A percentile compares a stretch with the other conserved stretches of the same genome.
Evolutionary conservation across 1,284 basidiomycete species (phyloP).

Genomic region (Cutaneotrichosporon daszewskae): DNA sequence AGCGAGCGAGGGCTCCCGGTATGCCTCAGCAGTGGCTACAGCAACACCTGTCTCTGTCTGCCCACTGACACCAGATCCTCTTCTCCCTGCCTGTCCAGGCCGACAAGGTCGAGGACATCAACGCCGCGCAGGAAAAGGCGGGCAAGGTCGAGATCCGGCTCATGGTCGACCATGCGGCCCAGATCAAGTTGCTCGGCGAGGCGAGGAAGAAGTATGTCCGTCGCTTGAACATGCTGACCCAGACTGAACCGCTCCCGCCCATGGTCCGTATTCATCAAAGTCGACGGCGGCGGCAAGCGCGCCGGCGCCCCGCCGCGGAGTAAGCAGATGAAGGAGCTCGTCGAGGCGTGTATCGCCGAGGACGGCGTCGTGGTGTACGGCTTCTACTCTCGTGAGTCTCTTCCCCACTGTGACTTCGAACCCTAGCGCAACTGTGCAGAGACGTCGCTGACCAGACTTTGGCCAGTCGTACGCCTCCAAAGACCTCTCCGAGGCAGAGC

Average conservation of each 20-base stretch:
- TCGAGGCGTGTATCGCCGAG: slow-evolving; percentile 51
- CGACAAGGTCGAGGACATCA: slow-evolving; percentile 69
- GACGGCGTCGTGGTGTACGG: slow-evolving; percentile 59
- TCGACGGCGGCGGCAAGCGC: slow-evolving; percentile 73
- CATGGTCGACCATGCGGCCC: slow-evolving; percentile 68
- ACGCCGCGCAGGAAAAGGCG: slow-evolving; percentile 57
- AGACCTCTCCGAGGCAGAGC: slow-evolving; percentile 58
- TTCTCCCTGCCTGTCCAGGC: slow-evolving; percentile 67
- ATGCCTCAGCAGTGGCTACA: neutral
- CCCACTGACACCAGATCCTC: slow-evolving; percentile 58
- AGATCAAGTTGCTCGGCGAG: slow-evolving; percentile 60
- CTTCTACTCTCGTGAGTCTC: slow-evolving; percentile 64
- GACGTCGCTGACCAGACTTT: slow-evolving; percentile 36
- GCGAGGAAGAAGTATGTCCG: too few relatives aligned
- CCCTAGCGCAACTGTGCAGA: slow-evolving; percentile 1
- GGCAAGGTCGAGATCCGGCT: slow-evolving; percentile 59
- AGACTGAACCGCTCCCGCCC: slow-evolving; percentile 40
- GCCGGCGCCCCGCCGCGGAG: slow-evolving; percentile 65
- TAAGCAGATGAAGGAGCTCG: slow-evolving; percentile 55
- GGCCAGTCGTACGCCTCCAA: slow-evolving; percentile 65
- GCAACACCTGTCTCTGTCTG: neutral
- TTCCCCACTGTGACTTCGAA: neutral
- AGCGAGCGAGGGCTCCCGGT: slow-evolving; percentile 45
- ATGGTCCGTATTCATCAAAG: slow-evolving; percentile 75
- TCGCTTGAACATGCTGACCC: too few relatives aligned